A percentile compares a stretch with the other conserved stretches of the same genome.
Evolutionary conservation across 129 eudicot species (phyloP).

Genomic region (Centrapalus pauciflorus): DNA sequence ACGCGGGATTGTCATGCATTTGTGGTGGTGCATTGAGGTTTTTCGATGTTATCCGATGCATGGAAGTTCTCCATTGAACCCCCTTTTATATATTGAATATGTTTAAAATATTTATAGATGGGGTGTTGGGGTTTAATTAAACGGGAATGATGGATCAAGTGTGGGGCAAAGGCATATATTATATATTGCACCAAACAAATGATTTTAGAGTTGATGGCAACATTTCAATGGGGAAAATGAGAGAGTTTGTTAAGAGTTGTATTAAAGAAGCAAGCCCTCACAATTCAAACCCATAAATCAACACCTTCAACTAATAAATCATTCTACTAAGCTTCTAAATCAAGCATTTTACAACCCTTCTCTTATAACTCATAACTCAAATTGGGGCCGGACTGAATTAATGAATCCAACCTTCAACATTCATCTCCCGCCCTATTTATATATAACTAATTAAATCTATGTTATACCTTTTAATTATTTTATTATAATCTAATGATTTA

Average conservation of each 20-base stretch:
- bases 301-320: conserved; percentile 41
- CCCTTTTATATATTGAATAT: too few relatives aligned
- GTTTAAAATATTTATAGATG: background rate
- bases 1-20: too few relatives aligned
- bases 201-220: conserved; percentile 34
- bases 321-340: conserved; percentile 35
- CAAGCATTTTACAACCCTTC: conserved; percentile 26
- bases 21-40: too few relatives aligned
- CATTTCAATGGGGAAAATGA: conserved; percentile 28
- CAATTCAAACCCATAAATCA: conserved; percentile 23
- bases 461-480: too few relatives aligned
- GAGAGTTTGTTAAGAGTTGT: conserved; percentile 48
- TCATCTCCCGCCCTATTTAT: too few relatives aligned
- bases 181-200: conserved; percentile 32
- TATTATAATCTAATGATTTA: too few relatives aligned
- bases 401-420: too few relatives aligned
- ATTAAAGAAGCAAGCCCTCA: conserved; percentile 48
- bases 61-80: too few relatives aligned
- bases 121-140: conserved; percentile 9
- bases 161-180: conserved; percentile 31
- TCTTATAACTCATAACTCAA: too few relatives aligned
- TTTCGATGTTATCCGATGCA: too few relatives aligned
- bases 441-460: too few relatives aligned
- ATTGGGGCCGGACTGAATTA: too few relatives aligned
- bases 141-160: conserved; percentile 21